These are phyloP conservation scores for Boletus vinaceobasis DNA, from an alignment of 768 basidiomycete genomes.

Conservation along the genomic window DNA sequence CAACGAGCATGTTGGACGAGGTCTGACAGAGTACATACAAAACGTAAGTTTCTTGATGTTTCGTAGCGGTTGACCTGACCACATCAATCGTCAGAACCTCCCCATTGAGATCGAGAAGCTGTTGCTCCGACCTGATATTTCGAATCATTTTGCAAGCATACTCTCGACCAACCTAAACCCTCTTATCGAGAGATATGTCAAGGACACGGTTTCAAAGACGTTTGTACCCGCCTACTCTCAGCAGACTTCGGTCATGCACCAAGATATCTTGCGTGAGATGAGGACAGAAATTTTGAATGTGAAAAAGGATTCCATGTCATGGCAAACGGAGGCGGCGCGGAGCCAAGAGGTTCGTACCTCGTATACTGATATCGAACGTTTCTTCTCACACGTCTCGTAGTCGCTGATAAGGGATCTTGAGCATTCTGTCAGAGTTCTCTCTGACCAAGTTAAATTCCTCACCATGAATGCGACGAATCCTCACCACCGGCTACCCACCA, in stretches of 20 bases:
- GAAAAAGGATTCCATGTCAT: constrained; percentile 74
- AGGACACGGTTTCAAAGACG: constrained; percentile 69
- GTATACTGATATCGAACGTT: not conserved
- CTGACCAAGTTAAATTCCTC: constrained; percentile 82
- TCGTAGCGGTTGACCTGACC: not conserved
- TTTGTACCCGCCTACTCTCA: constrained; percentile 76
- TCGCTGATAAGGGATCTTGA: constrained; percentile 77
- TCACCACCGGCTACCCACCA: constrained; percentile 34
- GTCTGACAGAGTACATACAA: constrained; percentile 67
- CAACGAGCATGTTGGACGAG: constrained; percentile 73
- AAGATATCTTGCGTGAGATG: constrained; percentile 74
- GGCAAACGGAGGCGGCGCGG: constrained; percentile 77
- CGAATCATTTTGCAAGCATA: constrained; percentile 71
- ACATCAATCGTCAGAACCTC: constrained; percentile 48
- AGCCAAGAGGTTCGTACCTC: constrained; percentile 65
- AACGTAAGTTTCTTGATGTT: constrained; percentile 44
- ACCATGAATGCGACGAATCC: constrained; percentile 49
- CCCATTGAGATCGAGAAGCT: constrained; percentile 79
- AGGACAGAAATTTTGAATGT: constrained; percentile 70
- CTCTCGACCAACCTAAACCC: constrained; percentile 72
- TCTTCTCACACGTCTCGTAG: constrained; percentile 36
- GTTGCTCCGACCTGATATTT: constrained; percentile 71
- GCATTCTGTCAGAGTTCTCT: constrained; percentile 66
- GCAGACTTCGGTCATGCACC: constrained; percentile 73
- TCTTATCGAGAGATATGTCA: constrained; percentile 76